Evolutionary conservation across 2,329 filamentous ascomycete genomes (phyloP).

Genomic region (Xylaria digitata): DNA sequence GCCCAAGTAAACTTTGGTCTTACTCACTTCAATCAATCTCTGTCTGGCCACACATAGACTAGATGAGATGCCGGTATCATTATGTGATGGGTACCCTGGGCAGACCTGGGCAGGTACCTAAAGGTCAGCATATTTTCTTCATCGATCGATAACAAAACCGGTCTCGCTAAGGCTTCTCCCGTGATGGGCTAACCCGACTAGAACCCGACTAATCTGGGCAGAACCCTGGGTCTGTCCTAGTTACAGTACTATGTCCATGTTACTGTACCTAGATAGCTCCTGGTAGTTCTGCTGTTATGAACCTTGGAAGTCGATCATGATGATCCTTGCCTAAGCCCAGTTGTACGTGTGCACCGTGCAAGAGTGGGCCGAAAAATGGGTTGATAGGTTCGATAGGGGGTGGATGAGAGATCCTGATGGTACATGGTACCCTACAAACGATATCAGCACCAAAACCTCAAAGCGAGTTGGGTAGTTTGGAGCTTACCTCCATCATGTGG

Average conservation of each 20-base stretch:
- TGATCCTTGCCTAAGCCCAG: conserved; percentile 15
- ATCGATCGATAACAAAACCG: conserved; percentile 24
- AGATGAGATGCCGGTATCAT: too few relatives aligned
- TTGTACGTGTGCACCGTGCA: conserved; percentile 5
- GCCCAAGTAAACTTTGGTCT: not conserved
- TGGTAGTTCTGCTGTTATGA: not conserved
- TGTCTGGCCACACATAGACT: not conserved
- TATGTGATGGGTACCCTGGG: too few relatives aligned
- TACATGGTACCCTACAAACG: not conserved
- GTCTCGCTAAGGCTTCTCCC: conserved; percentile 15
- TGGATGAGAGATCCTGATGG: not conserved
- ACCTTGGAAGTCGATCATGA: conserved; percentile 15
- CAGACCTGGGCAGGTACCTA: too few relatives aligned
- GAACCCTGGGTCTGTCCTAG: too few relatives aligned
- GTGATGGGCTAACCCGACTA: conserved; percentile 4
- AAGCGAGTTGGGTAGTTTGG: not conserved
- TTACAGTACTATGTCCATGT: too few relatives aligned
- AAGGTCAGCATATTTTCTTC: not conserved
- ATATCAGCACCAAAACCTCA: conserved; percentile 5
- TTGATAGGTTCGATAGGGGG: conserved; percentile 7
- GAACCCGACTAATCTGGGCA: not conserved
- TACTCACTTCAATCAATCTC: not conserved
- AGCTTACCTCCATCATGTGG: not conserved
- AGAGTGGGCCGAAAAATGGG: conserved; percentile 19
- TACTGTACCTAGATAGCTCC: not conserved